phyloP scores from a whole-genome alignment of 139 green algal genomes.

The Tetraselmis chui region DNA sequence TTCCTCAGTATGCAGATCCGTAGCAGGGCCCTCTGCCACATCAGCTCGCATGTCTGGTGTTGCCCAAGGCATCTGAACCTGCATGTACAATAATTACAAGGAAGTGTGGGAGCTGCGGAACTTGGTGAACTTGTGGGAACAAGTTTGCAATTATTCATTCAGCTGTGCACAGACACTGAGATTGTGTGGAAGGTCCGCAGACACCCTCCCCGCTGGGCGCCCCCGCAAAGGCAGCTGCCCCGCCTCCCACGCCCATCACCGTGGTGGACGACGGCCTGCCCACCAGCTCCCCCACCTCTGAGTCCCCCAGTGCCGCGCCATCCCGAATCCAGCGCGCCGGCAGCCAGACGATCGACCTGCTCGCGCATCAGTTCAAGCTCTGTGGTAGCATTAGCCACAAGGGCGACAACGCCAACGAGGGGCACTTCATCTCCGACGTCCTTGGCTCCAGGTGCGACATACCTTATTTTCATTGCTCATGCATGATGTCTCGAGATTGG shows the following conservation, averaged over 20 bases:
- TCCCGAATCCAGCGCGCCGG: background rate
- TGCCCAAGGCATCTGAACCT: no score
- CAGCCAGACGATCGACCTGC: background rate
- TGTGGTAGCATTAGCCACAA: constrained; percentile 24
- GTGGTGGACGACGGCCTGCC: background rate
- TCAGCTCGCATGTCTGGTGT: no score
- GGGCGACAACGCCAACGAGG: constrained; percentile 17
- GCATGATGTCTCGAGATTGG: no score
- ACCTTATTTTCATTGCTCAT: background rate
- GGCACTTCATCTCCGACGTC: constrained; percentile 37
- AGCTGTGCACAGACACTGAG: no score
- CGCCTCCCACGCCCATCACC: background rate
- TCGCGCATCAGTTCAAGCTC: constrained; percentile 17
- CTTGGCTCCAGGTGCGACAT: background rate
- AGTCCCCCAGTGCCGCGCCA: background rate
- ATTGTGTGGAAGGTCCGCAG: no score
- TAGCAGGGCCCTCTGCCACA: no score
- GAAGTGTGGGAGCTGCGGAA: no score
- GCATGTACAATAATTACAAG: no score
- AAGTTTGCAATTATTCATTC: no score
- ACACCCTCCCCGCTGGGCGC: background rate
- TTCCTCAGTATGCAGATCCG: no score
- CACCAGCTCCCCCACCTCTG: background rate
- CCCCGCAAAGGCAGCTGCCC: background rate
- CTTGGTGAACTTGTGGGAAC: no score